Evolutionary conservation across 257 asterid genomes (phyloP), one percentile per base, ranked within the genome.

Genomic region (Catharanthus roseus): DNA sequence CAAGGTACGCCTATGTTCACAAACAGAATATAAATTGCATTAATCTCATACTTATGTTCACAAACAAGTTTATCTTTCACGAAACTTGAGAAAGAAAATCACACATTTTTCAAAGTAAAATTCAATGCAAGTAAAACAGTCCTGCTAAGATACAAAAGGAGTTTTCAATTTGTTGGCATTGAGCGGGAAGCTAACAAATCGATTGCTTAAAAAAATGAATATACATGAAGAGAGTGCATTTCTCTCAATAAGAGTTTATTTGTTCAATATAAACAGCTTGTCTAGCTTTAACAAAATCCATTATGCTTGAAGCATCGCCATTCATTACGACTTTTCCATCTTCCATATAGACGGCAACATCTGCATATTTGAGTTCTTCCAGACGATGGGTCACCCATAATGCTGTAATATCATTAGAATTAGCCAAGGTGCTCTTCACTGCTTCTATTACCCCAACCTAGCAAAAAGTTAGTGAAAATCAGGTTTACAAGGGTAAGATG

Each of bases 341-440:
- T 87, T 93, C 97, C 93, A 93, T 91, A 83, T 89, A 93, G 8
- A 83, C 83, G 29, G 97, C 97, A 31, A 96, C 96, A 71, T 93
- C 97, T 34, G 99, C 99, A 74, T 85, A 81, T 77, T 86, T 49
- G 3, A 93, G 90, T 83, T 93, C 99, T 77, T 93, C 99, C 75
- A 93, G 77, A 19, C 97, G 92, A 69, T 91, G 99, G 5, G 97
- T 93, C 1, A 91, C 97, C 97, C 99, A 93, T 69, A 93, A 77
- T 65, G 97, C 96, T 15, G 98, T 93, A 41, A 95, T 85, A 54
- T 83, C 96, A 62, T 75, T 49, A 15, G 92, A 84, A 73, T 80
- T 75, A 18, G 82, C 84, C 78, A 93, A n/a, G 54, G 86, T 86
- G 74, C 73, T 86, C 77, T 88, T 85, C 54, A 93, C 95, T 28